These are phyloP conservation scores for Eimeria acervulina DNA, from an alignment of 169 alveolate species.

Conservation along the genomic window DNA sequence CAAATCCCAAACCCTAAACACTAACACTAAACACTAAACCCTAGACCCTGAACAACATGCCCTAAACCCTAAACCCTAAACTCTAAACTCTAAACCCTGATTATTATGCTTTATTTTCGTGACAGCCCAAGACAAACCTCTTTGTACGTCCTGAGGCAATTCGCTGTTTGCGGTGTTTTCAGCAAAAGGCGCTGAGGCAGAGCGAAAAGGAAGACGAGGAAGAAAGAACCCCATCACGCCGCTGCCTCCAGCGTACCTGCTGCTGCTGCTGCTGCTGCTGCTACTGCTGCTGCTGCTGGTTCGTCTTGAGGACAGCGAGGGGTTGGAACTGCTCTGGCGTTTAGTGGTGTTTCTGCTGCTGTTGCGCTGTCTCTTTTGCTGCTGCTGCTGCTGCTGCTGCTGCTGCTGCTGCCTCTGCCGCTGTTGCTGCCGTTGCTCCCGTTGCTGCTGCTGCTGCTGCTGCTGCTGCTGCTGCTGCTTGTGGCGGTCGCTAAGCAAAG, in stretches of 20 bases:
- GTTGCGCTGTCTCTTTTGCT: too few relatives aligned
- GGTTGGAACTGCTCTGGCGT: neutral
- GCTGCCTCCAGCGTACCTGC: constrained; percentile 54
- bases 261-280: constrained; percentile 20
- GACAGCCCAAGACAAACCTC: constrained; percentile 19
- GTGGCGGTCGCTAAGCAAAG: constrained; percentile 21
- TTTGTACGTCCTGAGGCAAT: neutral
- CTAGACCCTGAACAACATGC: neutral
- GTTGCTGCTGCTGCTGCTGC: neutral
- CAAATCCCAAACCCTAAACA: neutral
- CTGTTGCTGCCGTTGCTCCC: constrained; percentile 14
- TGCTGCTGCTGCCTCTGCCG: constrained; percentile 40
- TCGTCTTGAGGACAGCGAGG: neutral
- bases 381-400: neutral
- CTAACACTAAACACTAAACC: neutral
- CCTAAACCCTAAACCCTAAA: neutral
- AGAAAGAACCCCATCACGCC: constrained; percentile 25
- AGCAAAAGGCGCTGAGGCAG: neutral
- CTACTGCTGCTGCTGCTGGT: neutral
- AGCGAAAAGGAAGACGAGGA: neutral
- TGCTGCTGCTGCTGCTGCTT: neutral
- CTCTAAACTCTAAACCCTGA: too few relatives aligned
- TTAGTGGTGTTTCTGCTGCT: neutral
- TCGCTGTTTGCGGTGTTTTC: neutral
- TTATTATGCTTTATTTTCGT: too few relatives aligned